These are phyloP conservation scores for Nothophaeocryptopus gaeumannii DNA, from an alignment of 2,329 filamentous ascomycete species.

Conservation along the genomic window DNA sequence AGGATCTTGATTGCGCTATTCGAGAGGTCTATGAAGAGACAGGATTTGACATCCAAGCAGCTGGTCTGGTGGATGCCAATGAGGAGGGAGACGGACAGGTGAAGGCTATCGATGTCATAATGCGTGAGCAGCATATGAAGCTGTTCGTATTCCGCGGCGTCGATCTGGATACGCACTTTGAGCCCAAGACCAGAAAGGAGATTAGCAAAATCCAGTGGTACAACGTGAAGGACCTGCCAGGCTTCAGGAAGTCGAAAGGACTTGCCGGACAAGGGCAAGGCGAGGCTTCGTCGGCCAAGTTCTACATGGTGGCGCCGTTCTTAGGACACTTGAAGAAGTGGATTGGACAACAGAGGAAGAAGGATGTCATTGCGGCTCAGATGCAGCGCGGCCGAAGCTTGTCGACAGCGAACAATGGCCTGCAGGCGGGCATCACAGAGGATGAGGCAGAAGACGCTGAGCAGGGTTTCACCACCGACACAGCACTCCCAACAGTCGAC, in stretches of 20 bases:
- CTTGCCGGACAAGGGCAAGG: constrained; percentile 57
- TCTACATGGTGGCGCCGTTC: constrained; percentile 98
- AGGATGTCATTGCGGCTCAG: constrained; percentile 44
- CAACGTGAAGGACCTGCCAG: constrained; percentile 81
- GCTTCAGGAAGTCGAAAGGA: constrained; percentile 68
- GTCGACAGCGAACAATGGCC: constrained; percentile 12
- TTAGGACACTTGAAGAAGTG: constrained; percentile 81
- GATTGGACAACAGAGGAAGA: constrained; percentile 79
- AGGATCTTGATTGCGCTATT: constrained; percentile 88
- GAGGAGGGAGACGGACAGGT: constrained; percentile 56
- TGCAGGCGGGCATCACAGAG: constrained; percentile 18
- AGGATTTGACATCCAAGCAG: constrained; percentile 74
- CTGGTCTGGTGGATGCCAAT: constrained; percentile 68
- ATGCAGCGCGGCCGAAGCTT: constrained; percentile 16
- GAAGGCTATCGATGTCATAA: constrained; percentile 82
- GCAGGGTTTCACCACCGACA: constrained; percentile 14
- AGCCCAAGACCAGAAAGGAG: constrained; percentile 89
- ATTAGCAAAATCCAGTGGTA: constrained; percentile 98
- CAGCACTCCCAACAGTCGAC: constrained; percentile 15
- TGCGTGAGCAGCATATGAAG: constrained; percentile 88
- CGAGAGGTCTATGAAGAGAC: constrained; percentile 97
- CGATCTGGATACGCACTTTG: constrained; percentile 81
- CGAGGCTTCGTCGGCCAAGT: constrained; percentile 74
- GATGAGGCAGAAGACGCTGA: constrained; percentile 21
- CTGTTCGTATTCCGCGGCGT: constrained; percentile 90